Percentiles rank a stretch among this genome's conserved stretches.
Evolutionary conservation across 2,329 filamentous ascomycete genomes (phyloP).

Genomic region (Penicillium sp.): DNA sequence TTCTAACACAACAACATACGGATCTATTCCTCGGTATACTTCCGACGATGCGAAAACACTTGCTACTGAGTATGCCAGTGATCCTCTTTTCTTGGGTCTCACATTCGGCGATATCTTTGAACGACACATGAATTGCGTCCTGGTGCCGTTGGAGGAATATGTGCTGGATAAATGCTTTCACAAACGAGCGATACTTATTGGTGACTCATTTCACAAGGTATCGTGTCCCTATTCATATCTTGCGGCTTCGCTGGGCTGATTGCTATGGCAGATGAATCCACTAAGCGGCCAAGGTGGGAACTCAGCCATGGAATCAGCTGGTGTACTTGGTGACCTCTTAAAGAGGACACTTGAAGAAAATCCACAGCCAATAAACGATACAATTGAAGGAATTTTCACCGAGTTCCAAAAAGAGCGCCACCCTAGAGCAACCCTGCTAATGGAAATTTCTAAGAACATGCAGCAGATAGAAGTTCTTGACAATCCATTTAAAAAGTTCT

Average conservation of each 20-base stretch:
- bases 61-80: conserved; percentile 29
- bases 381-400: conserved; percentile 6
- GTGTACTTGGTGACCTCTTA: conserved; percentile 16
- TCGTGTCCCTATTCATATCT: no score
- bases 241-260: no score
- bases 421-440: conserved; percentile 3
- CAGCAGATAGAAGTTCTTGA: conserved; percentile 12
- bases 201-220: conserved; percentile 51
- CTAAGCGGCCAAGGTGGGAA: conserved; percentile 23
- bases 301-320: conserved; percentile 23
- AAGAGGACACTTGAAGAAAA: conserved; percentile 5
- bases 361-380: not conserved
- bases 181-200: conserved; percentile 44
- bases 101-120: conserved; percentile 43
- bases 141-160: conserved; percentile 41
- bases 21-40: conserved; percentile 35
- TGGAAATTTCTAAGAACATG: not conserved
- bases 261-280: conserved; percentile 15
- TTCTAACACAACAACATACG: conserved; percentile 24
- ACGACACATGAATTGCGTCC: conserved; percentile 20
- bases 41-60: conserved; percentile 21
- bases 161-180: conserved; percentile 47
- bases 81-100: conserved; percentile 31
- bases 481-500: conserved; percentile 7
- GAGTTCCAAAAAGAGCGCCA: conserved; percentile 1